These are phyloP conservation scores for Fusarium redolens DNA, from an alignment of 2,329 filamentous ascomycete genomes.

Conservation along the genomic window DNA sequence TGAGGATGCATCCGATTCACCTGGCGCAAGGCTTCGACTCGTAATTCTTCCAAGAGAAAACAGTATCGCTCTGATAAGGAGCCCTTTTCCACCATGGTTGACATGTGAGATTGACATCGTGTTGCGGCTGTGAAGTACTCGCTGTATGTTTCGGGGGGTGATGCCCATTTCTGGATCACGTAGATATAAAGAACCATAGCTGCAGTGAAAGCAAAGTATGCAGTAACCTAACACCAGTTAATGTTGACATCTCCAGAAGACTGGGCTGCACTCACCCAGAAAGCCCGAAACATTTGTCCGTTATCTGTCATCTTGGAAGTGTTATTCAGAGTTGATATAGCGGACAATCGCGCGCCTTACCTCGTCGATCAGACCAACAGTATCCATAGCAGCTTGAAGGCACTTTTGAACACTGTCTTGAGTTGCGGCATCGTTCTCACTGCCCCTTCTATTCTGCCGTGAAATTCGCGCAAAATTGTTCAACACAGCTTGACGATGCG, in stretches of 20 bases:
- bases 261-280: conserved; percentile 21
- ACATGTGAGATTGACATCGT: conserved; percentile 39
- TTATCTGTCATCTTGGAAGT: conserved; percentile 26
- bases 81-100: conserved; percentile 39
- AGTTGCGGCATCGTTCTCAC: conserved; percentile 9
- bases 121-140: conserved; percentile 36
- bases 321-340: too few species aligned
- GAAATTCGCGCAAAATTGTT: conserved; percentile 48
- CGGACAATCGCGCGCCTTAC: too few species aligned
- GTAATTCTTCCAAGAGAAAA: conserved; percentile 39
- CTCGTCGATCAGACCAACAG: conserved; percentile 36
- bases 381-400: conserved; percentile 37
- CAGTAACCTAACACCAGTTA: conserved; percentile 33
- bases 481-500: conserved; percentile 52
- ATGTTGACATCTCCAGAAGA: rapidly evolving
- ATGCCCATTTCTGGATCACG: conserved; percentile 42
- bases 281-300: conserved; percentile 40
- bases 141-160: conserved; percentile 31
- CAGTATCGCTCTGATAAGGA: conserved; percentile 40
- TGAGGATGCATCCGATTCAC: conserved; percentile 34
- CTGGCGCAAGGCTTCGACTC: conserved; percentile 39
- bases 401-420: conserved; percentile 39
- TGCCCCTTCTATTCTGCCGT: not conserved
- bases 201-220: conserved; percentile 43
- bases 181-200: conserved; percentile 44